Percentiles rank a stretch among this genome's conserved stretches.
These are phyloP conservation scores for Xerocomellus chrysenteron DNA, from an alignment of 768 basidiomycete genomes.

Conservation along the genomic window DNA sequence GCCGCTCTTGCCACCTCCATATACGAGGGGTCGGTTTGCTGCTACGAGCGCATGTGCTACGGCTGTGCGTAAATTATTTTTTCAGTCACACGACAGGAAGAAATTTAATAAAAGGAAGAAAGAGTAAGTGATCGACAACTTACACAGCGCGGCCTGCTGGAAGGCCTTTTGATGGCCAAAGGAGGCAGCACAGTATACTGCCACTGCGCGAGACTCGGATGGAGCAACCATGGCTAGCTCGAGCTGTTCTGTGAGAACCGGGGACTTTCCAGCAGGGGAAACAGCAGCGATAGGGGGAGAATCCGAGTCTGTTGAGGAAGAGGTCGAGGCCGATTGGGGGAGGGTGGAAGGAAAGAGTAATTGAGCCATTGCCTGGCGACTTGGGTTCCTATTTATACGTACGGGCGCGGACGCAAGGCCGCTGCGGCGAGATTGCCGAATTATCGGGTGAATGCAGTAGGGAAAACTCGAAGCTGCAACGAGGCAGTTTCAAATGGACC, in stretches of 20 bases:
- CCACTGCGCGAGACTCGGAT: slow-evolving; percentile 46
- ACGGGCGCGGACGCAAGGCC: slow-evolving; percentile 8
- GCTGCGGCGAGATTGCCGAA: slow-evolving; percentile 5
- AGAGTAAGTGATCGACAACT: slow-evolving; percentile 31
- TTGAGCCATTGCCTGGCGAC: slow-evolving; percentile 9
- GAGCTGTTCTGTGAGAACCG: slow-evolving; percentile 8
- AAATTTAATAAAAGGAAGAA: not conserved
- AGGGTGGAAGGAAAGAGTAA: slow-evolving; percentile 3
- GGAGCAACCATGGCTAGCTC: slow-evolving; percentile 29
- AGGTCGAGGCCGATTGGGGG: not conserved
- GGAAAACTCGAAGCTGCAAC: slow-evolving; percentile 13
- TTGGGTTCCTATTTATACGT: slow-evolving; percentile 27
- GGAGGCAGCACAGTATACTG: slow-evolving; percentile 85
- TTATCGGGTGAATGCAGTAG: slow-evolving; percentile 10
- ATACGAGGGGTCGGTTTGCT: slow-evolving; percentile 65
- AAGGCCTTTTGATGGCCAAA: slow-evolving; percentile 62
- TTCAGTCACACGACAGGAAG: slow-evolving; percentile 2
- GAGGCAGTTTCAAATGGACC: slow-evolving; percentile 14
- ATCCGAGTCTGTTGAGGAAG: not conserved
- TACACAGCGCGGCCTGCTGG: slow-evolving; percentile 67
- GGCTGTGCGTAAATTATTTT: slow-evolving; percentile 40
- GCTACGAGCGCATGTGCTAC: slow-evolving; percentile 71
- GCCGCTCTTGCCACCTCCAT: slow-evolving; percentile 82
- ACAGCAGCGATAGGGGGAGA: not conserved
- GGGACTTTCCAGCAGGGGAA: not conserved